Conservation (phyloP, 106 monocot genomes). For the Allium fistulosum region DNA sequence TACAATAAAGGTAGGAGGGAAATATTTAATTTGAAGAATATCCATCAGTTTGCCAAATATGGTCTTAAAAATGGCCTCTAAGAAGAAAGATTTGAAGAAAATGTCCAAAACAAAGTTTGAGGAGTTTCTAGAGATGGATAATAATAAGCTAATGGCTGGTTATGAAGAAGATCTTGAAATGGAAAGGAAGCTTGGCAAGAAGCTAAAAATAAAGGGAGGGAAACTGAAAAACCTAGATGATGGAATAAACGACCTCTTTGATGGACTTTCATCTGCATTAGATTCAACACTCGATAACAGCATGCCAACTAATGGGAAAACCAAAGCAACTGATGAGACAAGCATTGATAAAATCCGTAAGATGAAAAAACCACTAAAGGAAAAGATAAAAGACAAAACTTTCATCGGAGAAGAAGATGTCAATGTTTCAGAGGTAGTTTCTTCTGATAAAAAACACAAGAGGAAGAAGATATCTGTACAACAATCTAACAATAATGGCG, state of each 20-base stretch:
- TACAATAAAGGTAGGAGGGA: no score
- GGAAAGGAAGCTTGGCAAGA: conserved; percentile 68
- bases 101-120: conserved; percentile 66
- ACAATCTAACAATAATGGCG: background rate
- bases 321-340: background rate
- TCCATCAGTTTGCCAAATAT: background rate
- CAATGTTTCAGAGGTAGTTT: no score
- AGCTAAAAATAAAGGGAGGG: conserved; percentile 65
- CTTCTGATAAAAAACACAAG: conserved; percentile 1
- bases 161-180: conserved; percentile 48
- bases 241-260: conserved; percentile 49
- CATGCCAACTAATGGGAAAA: background rate
- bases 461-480: background rate
- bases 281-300: conserved; percentile 15
- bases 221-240: conserved; percentile 48
- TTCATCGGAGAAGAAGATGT: background rate
- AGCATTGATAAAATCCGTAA: conserved; percentile 11
- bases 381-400: conserved; percentile 12
- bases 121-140: conserved; percentile 72
- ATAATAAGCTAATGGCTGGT: conserved; percentile 3
- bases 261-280: conserved; percentile 27
- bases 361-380: conserved; percentile 20
- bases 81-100: conserved; percentile 11
- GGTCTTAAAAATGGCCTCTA: background rate
- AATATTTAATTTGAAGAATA: background rate